Percentiles rank a stretch among this genome's conserved stretches.
These are phyloP conservation scores for Sorghum bicolor DNA, from an alignment of 176 grass and related monocot genomes.

Conservation along the genomic window Sorghum_bicolor_NCBIv3 NC_012871.2:70921001-70921500, in stretches of 20 bases:
- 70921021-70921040: no score
- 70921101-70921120: no score
- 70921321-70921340: conserved; percentile 18
- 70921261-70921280: background rate
- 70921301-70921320: conserved; percentile 38
- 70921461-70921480: background rate
- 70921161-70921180: no score
- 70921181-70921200: no score
- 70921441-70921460: background rate
- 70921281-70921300: background rate
- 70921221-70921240: background rate
- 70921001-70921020: background rate
- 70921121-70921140: no score
- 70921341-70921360: conserved; percentile 35
- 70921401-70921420: conserved; percentile 26
- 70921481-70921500: background rate
- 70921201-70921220: no score
- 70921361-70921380: conserved; percentile 4
- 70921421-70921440: background rate
- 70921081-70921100: no score
- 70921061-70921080: background rate
- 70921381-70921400: background rate
- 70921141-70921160: no score
- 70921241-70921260: background rate
- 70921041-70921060: background rate